Base-by-base conservation (phyloP, 1,284 basidiomycete genomes). In the Schizophyllum amplum region DNA sequence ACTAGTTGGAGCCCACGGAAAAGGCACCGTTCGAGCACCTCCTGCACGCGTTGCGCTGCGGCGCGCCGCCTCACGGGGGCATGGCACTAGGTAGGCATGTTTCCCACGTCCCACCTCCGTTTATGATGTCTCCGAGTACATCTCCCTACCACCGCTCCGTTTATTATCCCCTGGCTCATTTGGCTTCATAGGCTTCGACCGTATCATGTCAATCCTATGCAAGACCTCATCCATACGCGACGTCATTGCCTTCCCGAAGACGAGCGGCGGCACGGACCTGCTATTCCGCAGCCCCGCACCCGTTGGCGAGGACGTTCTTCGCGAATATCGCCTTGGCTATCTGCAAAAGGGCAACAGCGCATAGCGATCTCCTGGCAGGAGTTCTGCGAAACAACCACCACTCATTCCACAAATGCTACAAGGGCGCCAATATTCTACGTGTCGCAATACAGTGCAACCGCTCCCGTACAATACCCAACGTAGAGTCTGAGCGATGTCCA, bases 171-270 rank as follows among this genome's bases (percentile, higher is more conserved):
- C 51, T 55, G 22, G 27, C 11, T 58, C 55, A 48, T 58, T 57
- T n/a, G n/a, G n/a, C 22, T 53, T 54, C 60, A 50, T 67, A 93
- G 92, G 95, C 42, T 92, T 98, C 64, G 95, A 98, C 75, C 83
- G 94, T 47, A 75, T 98, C 61, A 88, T 97, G 81, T 81, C 93
- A 17, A 92, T 96, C 62, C 79, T 98, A 1, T 94, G 91, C 74
- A 83, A 86, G 60, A 81, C 91, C 1, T 78, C 82, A 58, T 90
- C 88, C 24, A 98, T 98, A 63, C 80, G 93, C 59, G 94, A 98
- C 68, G 94, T 98, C 62, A 97, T 98, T 63, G 94, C 94, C 7
- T 98, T 98, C 75, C 94, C 94, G 4, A 98, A 98, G 76, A 90
- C 89, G 5, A 82, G 83, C 22, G 80, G 75, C 50, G 94, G 94